These are phyloP conservation scores for Imleria badia DNA, from an alignment of 768 basidiomycete genomes.

Conservation along the genomic window DNA sequence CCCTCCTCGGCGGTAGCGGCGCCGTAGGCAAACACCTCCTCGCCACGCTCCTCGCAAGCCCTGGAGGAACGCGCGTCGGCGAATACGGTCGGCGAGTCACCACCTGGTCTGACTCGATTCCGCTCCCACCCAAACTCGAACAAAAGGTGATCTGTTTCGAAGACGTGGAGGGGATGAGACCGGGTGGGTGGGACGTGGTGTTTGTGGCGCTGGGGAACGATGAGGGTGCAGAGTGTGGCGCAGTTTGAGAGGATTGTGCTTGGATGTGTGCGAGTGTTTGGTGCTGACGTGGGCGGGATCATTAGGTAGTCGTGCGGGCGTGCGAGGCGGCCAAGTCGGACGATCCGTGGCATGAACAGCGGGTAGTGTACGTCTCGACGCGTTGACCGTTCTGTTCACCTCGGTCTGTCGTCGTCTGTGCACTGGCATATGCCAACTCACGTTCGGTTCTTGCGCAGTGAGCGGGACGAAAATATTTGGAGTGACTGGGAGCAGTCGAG, in stretches of 20 bases:
- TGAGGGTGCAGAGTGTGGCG: slow-evolving; percentile 56
- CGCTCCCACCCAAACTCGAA: slow-evolving; percentile 38
- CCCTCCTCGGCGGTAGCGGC: slow-evolving; percentile 76
- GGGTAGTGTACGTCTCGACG: slow-evolving; percentile 68
- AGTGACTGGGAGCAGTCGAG: no score
- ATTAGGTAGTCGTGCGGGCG: slow-evolving; percentile 71
- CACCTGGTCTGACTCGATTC: neutral
- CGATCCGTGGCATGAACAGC: slow-evolving; percentile 48
- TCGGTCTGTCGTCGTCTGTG: no score
- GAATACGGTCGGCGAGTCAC: slow-evolving; percentile 66
- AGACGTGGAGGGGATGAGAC: slow-evolving; percentile 48
- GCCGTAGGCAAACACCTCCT: slow-evolving; percentile 64
- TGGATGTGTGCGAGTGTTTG: no score
- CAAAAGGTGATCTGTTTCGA: slow-evolving; percentile 73
- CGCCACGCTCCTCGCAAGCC: slow-evolving; percentile 55
- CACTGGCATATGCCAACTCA: no score
- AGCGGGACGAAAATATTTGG: no score
- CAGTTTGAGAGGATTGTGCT: slow-evolving; percentile 64
- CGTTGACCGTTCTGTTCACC: no score
- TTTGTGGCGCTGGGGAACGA: slow-evolving; percentile 77
- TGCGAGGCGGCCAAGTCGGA: slow-evolving; percentile 61
- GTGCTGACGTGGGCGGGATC: no score
- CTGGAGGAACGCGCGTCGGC: slow-evolving; percentile 56
- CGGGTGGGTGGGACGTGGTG: slow-evolving; percentile 71
- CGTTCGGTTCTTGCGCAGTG: no score